phyloP scores from a whole-genome alignment of 2,329 filamentous ascomycete genomes.

The Xylariaceae sp. region DNA sequence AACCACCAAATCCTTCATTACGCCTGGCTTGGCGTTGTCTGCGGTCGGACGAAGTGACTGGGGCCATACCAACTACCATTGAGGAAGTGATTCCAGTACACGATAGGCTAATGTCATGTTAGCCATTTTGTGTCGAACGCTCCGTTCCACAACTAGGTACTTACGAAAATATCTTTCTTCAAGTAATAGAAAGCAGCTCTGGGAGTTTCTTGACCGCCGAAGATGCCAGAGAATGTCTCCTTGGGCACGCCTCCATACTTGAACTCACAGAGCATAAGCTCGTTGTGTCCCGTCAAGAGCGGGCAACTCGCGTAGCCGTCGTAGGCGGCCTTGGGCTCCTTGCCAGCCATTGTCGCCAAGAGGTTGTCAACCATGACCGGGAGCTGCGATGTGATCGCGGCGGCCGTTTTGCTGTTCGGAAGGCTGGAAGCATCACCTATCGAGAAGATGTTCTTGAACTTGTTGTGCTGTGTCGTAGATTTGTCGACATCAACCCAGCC shows the following conservation, averaged over 20 bases:
- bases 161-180: constrained; percentile 44
- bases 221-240: constrained; percentile 39
- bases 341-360: constrained; percentile 35
- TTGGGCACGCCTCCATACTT: constrained; percentile 45
- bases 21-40: constrained; percentile 1
- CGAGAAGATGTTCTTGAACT: constrained; percentile 40
- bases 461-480: constrained; percentile 34
- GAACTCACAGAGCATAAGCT: constrained; percentile 47
- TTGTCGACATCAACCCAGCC: constrained; percentile 36
- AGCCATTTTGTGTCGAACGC: background rate
- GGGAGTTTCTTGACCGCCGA: constrained; percentile 40
- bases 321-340: constrained; percentile 34
- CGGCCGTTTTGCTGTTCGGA: constrained; percentile 43
- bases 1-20: background rate
- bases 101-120: constrained; percentile 24
- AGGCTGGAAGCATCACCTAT: constrained; percentile 39
- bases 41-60: constrained; percentile 17
- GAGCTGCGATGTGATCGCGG: constrained; percentile 42
- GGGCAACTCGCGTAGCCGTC: constrained; percentile 46
- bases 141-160: constrained; percentile 10
- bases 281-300: constrained; percentile 42
- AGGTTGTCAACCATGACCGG: constrained; percentile 43
- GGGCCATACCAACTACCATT: constrained; percentile 25
- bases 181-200: constrained; percentile 39
- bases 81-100: constrained; percentile 31